A percentile compares a stretch with the other conserved stretches of the same genome.
These are phyloP conservation scores for Spirogloea muscicola DNA, from an alignment of 139 green algal genomes.

Conservation along the genomic window DNA sequence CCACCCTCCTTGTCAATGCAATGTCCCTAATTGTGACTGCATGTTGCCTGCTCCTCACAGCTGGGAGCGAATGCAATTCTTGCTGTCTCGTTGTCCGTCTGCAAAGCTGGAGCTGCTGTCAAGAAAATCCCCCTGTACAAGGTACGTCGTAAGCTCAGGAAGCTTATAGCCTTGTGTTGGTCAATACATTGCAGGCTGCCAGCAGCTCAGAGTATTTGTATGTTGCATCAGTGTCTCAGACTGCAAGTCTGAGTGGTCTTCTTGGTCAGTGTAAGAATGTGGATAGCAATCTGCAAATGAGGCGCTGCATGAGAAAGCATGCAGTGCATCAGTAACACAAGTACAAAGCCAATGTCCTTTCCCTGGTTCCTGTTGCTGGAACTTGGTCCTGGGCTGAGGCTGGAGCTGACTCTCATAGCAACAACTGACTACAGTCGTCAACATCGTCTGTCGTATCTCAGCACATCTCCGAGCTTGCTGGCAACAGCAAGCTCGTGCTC, in stretches of 20 bases:
- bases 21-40: too few relatives aligned
- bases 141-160: too few relatives aligned
- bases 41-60: too few relatives aligned
- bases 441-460: too few relatives aligned
- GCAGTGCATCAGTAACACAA: background rate
- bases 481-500: conserved; percentile 60
- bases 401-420: too few relatives aligned
- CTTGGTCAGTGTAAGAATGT: background rate
- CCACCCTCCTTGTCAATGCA: too few relatives aligned
- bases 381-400: too few relatives aligned
- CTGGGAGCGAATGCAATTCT: conserved; percentile 98
- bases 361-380: too few relatives aligned
- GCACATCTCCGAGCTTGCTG: conserved; percentile 57
- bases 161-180: too few relatives aligned
- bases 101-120: conserved; percentile 89
- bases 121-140: conserved; percentile 94
- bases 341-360: too few relatives aligned
- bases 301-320: background rate
- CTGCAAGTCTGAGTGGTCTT: background rate
- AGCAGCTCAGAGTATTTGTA: conserved; percentile 9
- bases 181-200: too few relatives aligned
- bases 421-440: too few relatives aligned
- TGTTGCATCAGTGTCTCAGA: background rate
- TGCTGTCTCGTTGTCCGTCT: conserved; percentile 91
- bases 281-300: background rate